Evolutionary conservation across 2,329 filamentous ascomycete species (phyloP).

Genomic region (Cladosporium oxysporum): DNA sequence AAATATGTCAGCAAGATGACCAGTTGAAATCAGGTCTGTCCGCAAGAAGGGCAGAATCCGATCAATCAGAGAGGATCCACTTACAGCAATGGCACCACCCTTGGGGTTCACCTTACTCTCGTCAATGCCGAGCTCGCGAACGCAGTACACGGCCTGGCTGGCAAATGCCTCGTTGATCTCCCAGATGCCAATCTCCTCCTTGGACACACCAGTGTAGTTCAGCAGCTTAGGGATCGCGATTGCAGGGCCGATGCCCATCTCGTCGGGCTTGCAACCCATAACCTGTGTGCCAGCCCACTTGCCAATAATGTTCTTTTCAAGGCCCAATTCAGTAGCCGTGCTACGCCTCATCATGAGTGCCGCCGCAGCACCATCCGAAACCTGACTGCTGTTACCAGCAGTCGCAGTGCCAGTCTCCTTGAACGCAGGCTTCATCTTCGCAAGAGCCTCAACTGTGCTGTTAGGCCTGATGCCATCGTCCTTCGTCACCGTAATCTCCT

Average conservation of each 20-base stretch:
- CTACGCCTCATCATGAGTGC: slow-evolving; percentile 81
- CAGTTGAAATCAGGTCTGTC: background rate
- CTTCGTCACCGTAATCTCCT: slow-evolving; percentile 66
- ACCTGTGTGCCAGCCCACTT: slow-evolving; percentile 78
- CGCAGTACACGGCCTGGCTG: slow-evolving; percentile 66
- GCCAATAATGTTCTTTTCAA: slow-evolving; percentile 70
- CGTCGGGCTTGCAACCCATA: slow-evolving; percentile 79
- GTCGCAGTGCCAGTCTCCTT: slow-evolving; percentile 72
- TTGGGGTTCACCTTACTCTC: slow-evolving; percentile 81
- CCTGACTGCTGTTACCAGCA: slow-evolving; percentile 82
- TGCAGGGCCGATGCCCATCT: slow-evolving; percentile 92
- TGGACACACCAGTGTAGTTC: slow-evolving; percentile 64
- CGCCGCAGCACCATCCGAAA: slow-evolving; percentile 85
- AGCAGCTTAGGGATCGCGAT: slow-evolving; percentile 82
- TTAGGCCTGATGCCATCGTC: slow-evolving; percentile 81
- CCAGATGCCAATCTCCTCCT: slow-evolving; percentile 76
- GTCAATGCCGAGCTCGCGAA: slow-evolving; percentile 69
- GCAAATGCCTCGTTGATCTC: slow-evolving; percentile 88
- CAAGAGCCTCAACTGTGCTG: slow-evolving; percentile 69
- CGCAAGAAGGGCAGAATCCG: background rate
- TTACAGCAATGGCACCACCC: slow-evolving; percentile 80
- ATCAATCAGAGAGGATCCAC: slow-evolving; percentile 41
- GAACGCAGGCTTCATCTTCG: slow-evolving; percentile 84
- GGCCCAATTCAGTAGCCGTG: slow-evolving; percentile 72
- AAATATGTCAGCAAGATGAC: background rate